Percentiles rank a stretch among this genome's conserved stretches.
Conservation (phyloP, 305 asterid genomes). For the Rubia tinctorum region DNA sequence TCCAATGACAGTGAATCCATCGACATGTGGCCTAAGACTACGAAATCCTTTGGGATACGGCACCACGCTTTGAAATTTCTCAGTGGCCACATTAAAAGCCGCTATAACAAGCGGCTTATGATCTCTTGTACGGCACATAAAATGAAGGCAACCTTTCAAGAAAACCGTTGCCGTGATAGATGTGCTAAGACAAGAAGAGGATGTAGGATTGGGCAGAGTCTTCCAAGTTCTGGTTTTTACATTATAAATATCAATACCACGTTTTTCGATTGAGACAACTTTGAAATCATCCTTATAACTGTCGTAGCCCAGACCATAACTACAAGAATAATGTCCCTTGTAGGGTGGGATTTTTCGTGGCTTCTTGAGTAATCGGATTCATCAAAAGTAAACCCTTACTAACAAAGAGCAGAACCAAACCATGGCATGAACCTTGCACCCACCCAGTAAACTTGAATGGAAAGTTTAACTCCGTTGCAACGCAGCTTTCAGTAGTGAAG, state of each 20-base stretch:
- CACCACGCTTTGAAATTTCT: too few relatives aligned
- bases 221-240: too few relatives aligned
- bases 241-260: too few relatives aligned
- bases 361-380: background rate
- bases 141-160: background rate
- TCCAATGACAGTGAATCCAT: background rate
- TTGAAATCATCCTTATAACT: background rate
- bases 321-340: background rate
- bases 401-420: background rate
- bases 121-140: too few relatives aligned
- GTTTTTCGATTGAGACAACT: background rate
- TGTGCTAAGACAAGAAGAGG: too few relatives aligned
- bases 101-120: too few relatives aligned
- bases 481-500: background rate
- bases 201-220: background rate
- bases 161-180: background rate
- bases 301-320: background rate
- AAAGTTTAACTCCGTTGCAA: background rate
- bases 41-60: background rate
- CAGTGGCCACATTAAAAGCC: too few relatives aligned
- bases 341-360: background rate
- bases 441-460: background rate
- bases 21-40: fast-evolving
- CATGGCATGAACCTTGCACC: background rate
- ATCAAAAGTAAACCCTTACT: background rate